Evolutionary conservation across 768 basidiomycete genomes (phyloP).

Genomic region (Pilatotrama ljubarskyi): DNA sequence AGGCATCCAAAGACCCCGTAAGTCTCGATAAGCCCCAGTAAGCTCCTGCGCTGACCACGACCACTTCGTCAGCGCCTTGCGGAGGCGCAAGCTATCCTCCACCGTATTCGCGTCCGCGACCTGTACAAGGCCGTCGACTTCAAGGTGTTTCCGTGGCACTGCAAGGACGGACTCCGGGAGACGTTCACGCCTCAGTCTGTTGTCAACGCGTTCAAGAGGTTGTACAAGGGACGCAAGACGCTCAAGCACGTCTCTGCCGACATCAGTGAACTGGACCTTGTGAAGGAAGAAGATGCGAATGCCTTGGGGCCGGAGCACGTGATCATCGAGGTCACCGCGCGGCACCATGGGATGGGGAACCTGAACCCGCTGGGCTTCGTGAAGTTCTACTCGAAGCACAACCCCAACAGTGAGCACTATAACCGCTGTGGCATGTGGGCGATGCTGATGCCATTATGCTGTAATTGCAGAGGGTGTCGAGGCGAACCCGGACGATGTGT

Average conservation of each 20-base stretch:
- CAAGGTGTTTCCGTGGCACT: conserved; percentile 46
- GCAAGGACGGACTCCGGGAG: conserved; percentile 28
- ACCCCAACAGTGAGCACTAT: conserved; percentile 48
- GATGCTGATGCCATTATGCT: neutral
- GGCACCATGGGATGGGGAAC: conserved; percentile 80
- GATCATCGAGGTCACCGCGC: conserved; percentile 59
- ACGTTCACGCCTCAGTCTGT: conserved; percentile 40
- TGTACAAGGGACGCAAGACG: neutral
- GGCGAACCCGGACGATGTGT: conserved; percentile 59
- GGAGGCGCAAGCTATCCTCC: conserved; percentile 57
- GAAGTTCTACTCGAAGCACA: conserved; percentile 72
- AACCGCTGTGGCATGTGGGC: neutral
- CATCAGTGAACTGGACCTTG: conserved; percentile 13
- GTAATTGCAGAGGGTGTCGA: conserved; percentile 34
- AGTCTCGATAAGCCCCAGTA: conserved; percentile 26
- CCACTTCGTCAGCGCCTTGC: conserved; percentile 53
- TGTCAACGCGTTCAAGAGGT: conserved; percentile 32
- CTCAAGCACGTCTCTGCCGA: neutral
- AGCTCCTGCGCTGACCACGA: neutral
- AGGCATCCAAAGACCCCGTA: conserved; percentile 52
- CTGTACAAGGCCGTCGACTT: conserved; percentile 72
- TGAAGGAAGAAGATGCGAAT: conserved; percentile 29
- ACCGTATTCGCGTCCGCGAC: conserved; percentile 60
- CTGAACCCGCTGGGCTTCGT: conserved; percentile 68
- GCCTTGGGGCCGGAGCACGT: conserved; percentile 50